These are phyloP conservation scores for Stephanodiscus minutulus DNA, from an alignment of 108 stramenopile genomes.

Conservation along the genomic window DNA sequence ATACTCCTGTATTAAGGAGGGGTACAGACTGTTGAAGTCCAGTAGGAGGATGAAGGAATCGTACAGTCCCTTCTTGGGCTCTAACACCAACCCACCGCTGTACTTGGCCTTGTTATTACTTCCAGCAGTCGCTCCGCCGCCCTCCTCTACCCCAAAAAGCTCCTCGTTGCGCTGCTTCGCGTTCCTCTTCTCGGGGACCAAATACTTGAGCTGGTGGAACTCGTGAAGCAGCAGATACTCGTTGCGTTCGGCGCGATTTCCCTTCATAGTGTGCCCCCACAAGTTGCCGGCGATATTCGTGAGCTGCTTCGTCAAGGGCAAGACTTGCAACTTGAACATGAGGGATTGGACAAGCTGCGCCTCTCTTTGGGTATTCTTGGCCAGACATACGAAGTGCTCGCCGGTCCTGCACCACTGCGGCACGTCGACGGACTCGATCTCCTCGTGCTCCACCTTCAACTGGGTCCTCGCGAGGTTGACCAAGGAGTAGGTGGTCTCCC, in stretches of 20 bases:
- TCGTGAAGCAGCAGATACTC: slow-evolving; percentile 99
- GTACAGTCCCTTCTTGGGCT: slow-evolving; percentile 99
- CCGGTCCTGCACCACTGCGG: slow-evolving; percentile 81
- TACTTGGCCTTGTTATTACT: slow-evolving; percentile 88
- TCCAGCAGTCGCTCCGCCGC: slow-evolving; percentile 2
- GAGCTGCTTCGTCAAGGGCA: slow-evolving; percentile 97
- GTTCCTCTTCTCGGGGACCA: slow-evolving; percentile 90
- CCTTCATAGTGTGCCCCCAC: slow-evolving; percentile 94
- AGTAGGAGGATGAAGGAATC: slow-evolving; percentile 98
- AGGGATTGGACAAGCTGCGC: slow-evolving; percentile 93
- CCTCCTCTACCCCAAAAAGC: slow-evolving; percentile 28
- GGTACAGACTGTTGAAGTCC: slow-evolving; percentile 99
- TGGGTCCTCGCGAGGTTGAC: slow-evolving; percentile 80
- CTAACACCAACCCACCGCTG: slow-evolving; percentile 97
- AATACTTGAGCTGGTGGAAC: slow-evolving; percentile 94
- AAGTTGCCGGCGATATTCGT: slow-evolving; percentile 97
- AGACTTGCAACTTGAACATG: slow-evolving; percentile 92
- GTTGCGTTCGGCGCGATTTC: slow-evolving; percentile 98
- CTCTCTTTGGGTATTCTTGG: slow-evolving; percentile 89
- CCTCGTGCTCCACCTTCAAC: slow-evolving; percentile 73
- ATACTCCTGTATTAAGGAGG: slow-evolving; percentile 99
- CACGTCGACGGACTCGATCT: slow-evolving; percentile 94
- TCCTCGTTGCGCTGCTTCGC: slow-evolving; percentile 57
- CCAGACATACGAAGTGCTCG: slow-evolving; percentile 80
- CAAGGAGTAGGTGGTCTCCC: slow-evolving; percentile 96